Percentiles rank a stretch among this genome's conserved stretches.
These are phyloP conservation scores for Priceomyces melissophilus DNA, from an alignment of 805 yeast genomes.

Conservation along the genomic window DNA sequence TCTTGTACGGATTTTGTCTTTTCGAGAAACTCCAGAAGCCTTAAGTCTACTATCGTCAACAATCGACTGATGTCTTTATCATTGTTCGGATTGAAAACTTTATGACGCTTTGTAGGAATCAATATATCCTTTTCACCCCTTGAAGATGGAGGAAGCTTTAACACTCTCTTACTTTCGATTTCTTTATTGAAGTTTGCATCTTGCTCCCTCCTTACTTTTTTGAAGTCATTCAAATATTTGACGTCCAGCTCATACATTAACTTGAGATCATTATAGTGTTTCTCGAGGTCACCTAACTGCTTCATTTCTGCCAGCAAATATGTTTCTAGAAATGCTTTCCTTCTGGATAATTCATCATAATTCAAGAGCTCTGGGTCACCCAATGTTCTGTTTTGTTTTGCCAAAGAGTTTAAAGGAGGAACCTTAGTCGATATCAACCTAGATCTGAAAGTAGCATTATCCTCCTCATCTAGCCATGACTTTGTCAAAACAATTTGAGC, in stretches of 20 bases:
- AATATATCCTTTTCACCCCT: slow-evolving; percentile 1
- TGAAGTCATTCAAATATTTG: slow-evolving; percentile 29
- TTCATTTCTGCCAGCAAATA: slow-evolving; percentile 38
- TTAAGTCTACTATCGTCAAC: slow-evolving; percentile 11
- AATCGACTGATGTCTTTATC: slow-evolving; percentile 17
- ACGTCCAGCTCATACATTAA: slow-evolving; percentile 28
- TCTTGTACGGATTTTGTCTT: slow-evolving; percentile 12
- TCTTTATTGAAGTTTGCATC: slow-evolving; percentile 13
- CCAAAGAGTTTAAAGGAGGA: slow-evolving; percentile 26
- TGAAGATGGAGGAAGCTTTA: slow-evolving; percentile 3
- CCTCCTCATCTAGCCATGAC: slow-evolving; percentile 21
- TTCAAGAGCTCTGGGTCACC: slow-evolving; percentile 16
- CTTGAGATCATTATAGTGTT: slow-evolving; percentile 20
- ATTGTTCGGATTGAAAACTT: slow-evolving; percentile 14
- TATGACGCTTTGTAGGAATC: background rate
- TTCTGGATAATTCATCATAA: slow-evolving; percentile 22
- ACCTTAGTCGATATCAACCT: slow-evolving; percentile 23
- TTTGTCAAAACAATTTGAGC: slow-evolving; percentile 22
- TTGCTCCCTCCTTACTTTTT: slow-evolving; percentile 15
- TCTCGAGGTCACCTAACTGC: slow-evolving; percentile 32
- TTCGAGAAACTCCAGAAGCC: slow-evolving; percentile 12
- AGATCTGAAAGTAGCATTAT: slow-evolving; percentile 20
- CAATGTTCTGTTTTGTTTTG: slow-evolving; percentile 11
- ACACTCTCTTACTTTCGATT: slow-evolving; percentile 7
- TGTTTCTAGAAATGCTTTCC: slow-evolving; percentile 30